A percentile compares a stretch with the other conserved stretches of the same genome.
Conservation (phyloP, 208 protist species). For the Trypanosoma brucei region DNA sequence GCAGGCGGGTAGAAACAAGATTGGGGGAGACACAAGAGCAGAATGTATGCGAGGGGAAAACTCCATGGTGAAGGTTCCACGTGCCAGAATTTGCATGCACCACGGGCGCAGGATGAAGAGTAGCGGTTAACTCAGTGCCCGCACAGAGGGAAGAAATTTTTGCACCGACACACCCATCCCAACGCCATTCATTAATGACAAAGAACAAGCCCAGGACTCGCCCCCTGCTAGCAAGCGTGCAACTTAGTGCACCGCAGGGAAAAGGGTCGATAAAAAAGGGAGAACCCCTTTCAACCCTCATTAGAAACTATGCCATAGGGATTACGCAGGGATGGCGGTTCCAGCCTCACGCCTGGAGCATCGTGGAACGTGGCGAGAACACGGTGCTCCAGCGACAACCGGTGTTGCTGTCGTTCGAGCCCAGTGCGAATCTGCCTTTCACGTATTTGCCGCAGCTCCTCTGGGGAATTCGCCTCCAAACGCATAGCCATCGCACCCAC, state of each 20-base stretch:
- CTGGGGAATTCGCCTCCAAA: conserved; percentile 65
- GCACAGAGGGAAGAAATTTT: too few species aligned
- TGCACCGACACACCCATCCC: too few species aligned
- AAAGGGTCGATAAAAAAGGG: neutral
- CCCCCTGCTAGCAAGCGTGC: neutral
- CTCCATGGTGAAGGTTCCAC: too few species aligned
- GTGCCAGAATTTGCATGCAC: too few species aligned
- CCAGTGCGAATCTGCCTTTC: conserved; percentile 54
- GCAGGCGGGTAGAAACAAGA: too few species aligned
- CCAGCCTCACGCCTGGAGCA: conserved; percentile 36
- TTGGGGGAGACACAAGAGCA: too few species aligned
- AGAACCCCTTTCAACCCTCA: conserved; percentile 4
- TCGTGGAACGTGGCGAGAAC: conserved; percentile 78
- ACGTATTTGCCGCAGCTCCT: conserved; percentile 51
- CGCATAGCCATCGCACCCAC: conserved; percentile 81
- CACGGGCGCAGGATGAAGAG: too few species aligned
- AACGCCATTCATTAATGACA: too few species aligned
- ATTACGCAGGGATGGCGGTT: conserved; percentile 43
- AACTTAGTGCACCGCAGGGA: neutral
- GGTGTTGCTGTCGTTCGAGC: conserved; percentile 43
- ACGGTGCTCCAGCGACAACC: conserved; percentile 62
- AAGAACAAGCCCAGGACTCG: too few species aligned
- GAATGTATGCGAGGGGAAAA: too few species aligned
- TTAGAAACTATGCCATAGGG: conserved; percentile 31
- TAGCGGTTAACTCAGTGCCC: too few species aligned